Evolutionary conservation across 2,329 filamentous ascomycete species (phyloP), one percentile per base, ranked within the genome.

Genomic region (Cladosporium oxysporum): DNA sequence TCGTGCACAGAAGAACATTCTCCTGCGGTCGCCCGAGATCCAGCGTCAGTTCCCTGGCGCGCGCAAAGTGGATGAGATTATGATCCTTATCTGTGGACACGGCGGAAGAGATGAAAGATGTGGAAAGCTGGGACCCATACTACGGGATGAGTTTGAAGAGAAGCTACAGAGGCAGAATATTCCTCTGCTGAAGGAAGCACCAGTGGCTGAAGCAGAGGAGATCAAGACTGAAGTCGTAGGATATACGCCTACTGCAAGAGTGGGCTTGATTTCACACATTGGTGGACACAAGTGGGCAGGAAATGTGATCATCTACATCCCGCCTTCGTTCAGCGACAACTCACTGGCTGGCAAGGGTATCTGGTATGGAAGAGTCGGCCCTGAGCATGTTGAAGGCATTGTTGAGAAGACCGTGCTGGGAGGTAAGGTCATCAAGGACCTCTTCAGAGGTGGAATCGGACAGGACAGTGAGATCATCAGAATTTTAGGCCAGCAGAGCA

Each of bases 51-150:
- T 92, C 2, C 78, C 79, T 1, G 83, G 84, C 1, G 88, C 91
- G 5, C 80, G 84, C 12, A 85, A 88, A 66, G 85, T 91, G 10
- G 74, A 85, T 18, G 89, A 93, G 68, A 83, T 93, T 5, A 72
- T 91, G n/a, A 86, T 99, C 33, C 80, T 98, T 23, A 90, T 97
- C 52, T 99, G 95, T 75, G 92, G 93, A 0, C 95, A 99, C 72
- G 90, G 90, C 16, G 88, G 88, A 2, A 84, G 95, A 12, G 95
- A 99, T 75, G 81, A 83, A 72, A 85, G 95, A 61, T 99, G 95
- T 74, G 94, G 95, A 0, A 79, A 91, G 26, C 83, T 94, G 69
- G 93, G 92, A 0, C 92, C 93, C 0, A 79, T 92, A 1, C 81
- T 98, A 16, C 82, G 87, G 70, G 78, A 79, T 0, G 90, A 93